Evolutionary conservation across 2,329 filamentous ascomycete species (phyloP), one percentile per base, ranked within the genome.

Genomic region (Diaporthe destruens): DNA sequence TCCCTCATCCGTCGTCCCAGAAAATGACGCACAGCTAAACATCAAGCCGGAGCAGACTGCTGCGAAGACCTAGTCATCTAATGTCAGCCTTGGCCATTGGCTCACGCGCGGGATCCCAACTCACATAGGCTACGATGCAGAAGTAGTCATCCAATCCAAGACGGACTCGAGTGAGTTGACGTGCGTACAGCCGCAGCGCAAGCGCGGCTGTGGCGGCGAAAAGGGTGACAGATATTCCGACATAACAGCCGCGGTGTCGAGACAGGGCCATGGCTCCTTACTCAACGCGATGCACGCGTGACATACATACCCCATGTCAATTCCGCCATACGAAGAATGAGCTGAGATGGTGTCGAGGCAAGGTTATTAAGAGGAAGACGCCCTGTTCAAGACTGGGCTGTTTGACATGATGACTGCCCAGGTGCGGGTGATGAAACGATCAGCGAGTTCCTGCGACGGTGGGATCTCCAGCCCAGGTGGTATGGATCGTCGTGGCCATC

Each of bases 181-280:
- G 67, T 14, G 67, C 67, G 12, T 59, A 69, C 3, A 69, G 16
- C 3, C 67, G 67, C 7, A 69, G 36, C 6, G 53, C 67, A 42
- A 69, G 67, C 20, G 53, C 53, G 16, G 54, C 67, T 16, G 67
- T 57, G n/a, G 67, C 67, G 36, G 55, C 67, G n/a, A 69, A 47
- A 23, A 49, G 55, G 5, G 67, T 69, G 16, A 49, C 39, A 14
- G 55, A 57, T 32, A 69, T 59, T 34, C 67, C 67, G 39, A 69
- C 55, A 39, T 69, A 69, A 57, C 67, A 69, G n/a, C 44, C 67
- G 20, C 23, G 42, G 18, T 69, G 67, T 59, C 67, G 23, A n/a
- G 67, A 69, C 1, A 51, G 61, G 20, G 44, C 29, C 61, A 65
- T 65, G 29, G 29, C 20, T 34, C 32, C 44, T 36, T 47, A 65